A percentile compares a stretch with the other conserved stretches of the same genome.
Conservation (phyloP, 441 rosid species). For the Gossypium gossypioides region DNA sequence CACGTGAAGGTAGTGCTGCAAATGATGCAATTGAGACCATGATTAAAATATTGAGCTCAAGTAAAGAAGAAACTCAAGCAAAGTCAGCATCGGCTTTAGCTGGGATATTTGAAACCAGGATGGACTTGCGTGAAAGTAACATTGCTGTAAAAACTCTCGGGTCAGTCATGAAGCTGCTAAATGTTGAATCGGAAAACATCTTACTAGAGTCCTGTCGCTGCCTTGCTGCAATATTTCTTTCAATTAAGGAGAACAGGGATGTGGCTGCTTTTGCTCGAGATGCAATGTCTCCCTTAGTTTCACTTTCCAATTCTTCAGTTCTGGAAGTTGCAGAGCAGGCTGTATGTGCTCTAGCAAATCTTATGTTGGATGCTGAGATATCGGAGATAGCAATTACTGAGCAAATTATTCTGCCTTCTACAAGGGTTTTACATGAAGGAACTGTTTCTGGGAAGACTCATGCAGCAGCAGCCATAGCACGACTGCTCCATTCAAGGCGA, state of each 20-base stretch:
- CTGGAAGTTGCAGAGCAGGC: slow-evolving; percentile 96
- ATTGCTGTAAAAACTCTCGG: slow-evolving; percentile 72
- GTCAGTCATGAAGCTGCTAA: slow-evolving; percentile 68
- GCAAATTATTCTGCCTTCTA: slow-evolving; percentile 82
- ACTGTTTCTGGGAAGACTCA: slow-evolving; percentile 82
- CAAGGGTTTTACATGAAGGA: slow-evolving; percentile 87
- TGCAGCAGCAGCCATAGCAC: slow-evolving; percentile 96
- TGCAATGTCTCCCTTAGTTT: slow-evolving; percentile 61
- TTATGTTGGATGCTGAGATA: slow-evolving; percentile 79
- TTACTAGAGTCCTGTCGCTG: slow-evolving; percentile 69
- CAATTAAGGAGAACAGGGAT: slow-evolving; percentile 86
- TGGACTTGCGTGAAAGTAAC: slow-evolving; percentile 86
- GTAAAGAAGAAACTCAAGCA: slow-evolving; percentile 91
- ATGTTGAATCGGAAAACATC: slow-evolving; percentile 71
- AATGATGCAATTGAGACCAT: slow-evolving; percentile 96
- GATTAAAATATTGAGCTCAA: slow-evolving; percentile 75
- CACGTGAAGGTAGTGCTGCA: slow-evolving; percentile 95
- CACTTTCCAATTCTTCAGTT: slow-evolving; percentile 61
- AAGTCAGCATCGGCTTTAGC: slow-evolving; percentile 92
- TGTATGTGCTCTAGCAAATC: slow-evolving; percentile 89
- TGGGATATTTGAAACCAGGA: slow-evolving; percentile 70
- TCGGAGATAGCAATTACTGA: slow-evolving; percentile 68
- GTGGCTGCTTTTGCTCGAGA: slow-evolving; percentile 84
- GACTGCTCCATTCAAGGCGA: slow-evolving; percentile 66
- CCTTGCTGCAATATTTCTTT: slow-evolving; percentile 84